Evolutionary conservation across 176 grass and related monocot species (phyloP).

Genomic region (Rhipidocladum racemiflorum): DNA sequence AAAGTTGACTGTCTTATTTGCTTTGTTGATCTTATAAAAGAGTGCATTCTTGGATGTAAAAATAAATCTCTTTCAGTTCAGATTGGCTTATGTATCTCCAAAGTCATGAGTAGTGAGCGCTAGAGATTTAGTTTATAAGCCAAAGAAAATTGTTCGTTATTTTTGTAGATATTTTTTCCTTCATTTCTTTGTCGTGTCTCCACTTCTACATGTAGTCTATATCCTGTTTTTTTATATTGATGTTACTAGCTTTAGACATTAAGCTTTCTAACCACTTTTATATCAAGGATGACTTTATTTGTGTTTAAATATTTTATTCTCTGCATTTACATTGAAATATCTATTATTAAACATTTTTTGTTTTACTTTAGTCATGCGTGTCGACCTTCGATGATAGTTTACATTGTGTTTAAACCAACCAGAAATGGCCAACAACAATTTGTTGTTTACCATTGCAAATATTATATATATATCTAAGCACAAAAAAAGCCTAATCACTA

Average conservation of each 20-base stretch:
- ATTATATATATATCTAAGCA: background rate
- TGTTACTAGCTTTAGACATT: no score
- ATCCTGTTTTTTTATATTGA: slow-evolving; percentile 12
- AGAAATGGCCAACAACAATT: background rate
- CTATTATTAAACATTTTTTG: background rate
- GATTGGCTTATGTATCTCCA: slow-evolving; percentile 91
- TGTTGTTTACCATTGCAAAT: background rate
- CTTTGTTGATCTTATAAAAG: background rate
- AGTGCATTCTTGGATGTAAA: slow-evolving; percentile 13
- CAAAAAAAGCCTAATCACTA: background rate
- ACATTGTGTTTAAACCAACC: slow-evolving; percentile 1
- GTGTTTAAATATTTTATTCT: background rate
- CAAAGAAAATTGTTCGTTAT: slow-evolving; percentile 79
- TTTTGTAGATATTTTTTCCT: slow-evolving; percentile 75
- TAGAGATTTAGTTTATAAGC: slow-evolving; percentile 87
- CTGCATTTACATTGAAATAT: background rate
- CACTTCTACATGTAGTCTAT: slow-evolving; percentile 79
- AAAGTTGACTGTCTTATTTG: background rate
- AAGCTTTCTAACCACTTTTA: no score
- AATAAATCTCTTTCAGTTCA: slow-evolving; percentile 61
- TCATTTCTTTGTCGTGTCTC: slow-evolving; percentile 85
- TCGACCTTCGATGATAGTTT: background rate
- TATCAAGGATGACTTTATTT: background rate
- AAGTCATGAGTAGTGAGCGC: slow-evolving; percentile 87
- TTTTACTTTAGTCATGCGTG: background rate